A percentile compares a stretch with the other conserved stretches of the same genome.
phyloP scores from a whole-genome alignment of 2,329 filamentous ascomycete species.

The Beauveria australis region DNA sequence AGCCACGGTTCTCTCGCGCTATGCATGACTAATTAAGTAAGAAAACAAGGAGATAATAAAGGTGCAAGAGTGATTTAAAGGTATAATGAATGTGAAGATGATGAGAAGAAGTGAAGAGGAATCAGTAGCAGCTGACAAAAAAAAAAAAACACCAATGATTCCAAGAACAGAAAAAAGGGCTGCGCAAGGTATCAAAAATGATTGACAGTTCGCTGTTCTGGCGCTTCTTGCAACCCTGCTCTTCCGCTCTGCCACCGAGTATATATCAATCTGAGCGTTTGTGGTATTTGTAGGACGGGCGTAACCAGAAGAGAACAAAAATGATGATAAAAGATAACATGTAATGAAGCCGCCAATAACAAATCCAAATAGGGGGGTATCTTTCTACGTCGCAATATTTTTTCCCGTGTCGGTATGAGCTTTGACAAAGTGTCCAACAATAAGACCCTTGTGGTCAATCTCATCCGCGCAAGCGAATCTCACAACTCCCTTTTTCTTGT shows the following conservation, averaged over 20 bases:
- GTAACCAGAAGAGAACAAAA: not conserved
- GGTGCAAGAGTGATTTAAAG: not conserved
- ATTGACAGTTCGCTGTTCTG: constrained; percentile 1
- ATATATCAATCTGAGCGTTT: not conserved
- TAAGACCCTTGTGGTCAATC: not conserved
- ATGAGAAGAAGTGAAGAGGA: constrained; percentile 2
- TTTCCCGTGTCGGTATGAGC: not conserved
- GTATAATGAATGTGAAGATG: constrained; percentile 8
- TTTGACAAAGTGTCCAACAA: not conserved
- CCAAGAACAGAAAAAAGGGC: not conserved
- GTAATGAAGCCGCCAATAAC: constrained; percentile 2
- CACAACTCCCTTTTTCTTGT: not conserved
- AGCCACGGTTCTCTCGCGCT: constrained; percentile 11
- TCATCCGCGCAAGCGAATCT: not conserved
- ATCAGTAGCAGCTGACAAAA: not conserved
- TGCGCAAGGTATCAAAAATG: not conserved
- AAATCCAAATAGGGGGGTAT: constrained; percentile 17
- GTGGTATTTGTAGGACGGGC: not conserved
- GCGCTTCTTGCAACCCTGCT: not conserved
- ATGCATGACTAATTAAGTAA: constrained; percentile 11
- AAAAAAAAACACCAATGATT: constrained; percentile 10
- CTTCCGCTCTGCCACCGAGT: not conserved
- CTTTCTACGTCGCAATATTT: constrained; percentile 17
- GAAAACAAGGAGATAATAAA: constrained; percentile 11
- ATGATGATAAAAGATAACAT: not conserved